Evolutionary conservation across 164 flowering plant species (phyloP).

Genomic region (Pachysandra terminalis): DNA sequence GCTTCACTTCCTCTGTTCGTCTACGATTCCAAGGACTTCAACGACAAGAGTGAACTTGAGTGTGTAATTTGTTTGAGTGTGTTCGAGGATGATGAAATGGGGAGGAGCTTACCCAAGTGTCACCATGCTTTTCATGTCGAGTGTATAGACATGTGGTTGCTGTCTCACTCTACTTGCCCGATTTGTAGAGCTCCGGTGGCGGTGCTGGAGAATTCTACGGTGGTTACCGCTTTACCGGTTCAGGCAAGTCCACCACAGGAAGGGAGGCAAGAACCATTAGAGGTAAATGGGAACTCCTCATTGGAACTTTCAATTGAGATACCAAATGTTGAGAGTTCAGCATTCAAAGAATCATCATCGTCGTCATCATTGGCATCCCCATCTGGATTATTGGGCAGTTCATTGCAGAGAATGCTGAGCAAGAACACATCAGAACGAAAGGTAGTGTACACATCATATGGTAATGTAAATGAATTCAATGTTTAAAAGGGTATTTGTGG

Average conservation of each 20-base stretch:
- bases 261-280: no score
- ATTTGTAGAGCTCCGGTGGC: slow-evolving; percentile 51
- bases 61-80: slow-evolving; percentile 57
- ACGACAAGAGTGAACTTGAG: slow-evolving; percentile 31
- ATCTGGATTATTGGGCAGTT: no score
- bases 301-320: slow-evolving; percentile 17
- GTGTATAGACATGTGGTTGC: slow-evolving; percentile 73
- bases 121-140: slow-evolving; percentile 57
- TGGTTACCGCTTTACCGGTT: not conserved
- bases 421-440: no score
- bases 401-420: no score
- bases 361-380: slow-evolving; percentile 21
- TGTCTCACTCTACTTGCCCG: slow-evolving; percentile 55
- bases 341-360: not conserved
- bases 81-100: slow-evolving; percentile 48
- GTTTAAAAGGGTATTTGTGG: no score
- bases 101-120: slow-evolving; percentile 44
- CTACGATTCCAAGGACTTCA: slow-evolving; percentile 18
- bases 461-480: no score
- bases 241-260: not conserved
- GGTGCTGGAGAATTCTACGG: slow-evolving; percentile 6
- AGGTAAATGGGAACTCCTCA: not conserved
- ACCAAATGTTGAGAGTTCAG: slow-evolving; percentile 1
- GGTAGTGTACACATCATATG: no score
- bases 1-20: slow-evolving; percentile 51